Evolutionary conservation across 352 stramenopile species (phyloP), one percentile per base, ranked within the genome.

Genomic region (Globisporangium nodosum): DNA sequence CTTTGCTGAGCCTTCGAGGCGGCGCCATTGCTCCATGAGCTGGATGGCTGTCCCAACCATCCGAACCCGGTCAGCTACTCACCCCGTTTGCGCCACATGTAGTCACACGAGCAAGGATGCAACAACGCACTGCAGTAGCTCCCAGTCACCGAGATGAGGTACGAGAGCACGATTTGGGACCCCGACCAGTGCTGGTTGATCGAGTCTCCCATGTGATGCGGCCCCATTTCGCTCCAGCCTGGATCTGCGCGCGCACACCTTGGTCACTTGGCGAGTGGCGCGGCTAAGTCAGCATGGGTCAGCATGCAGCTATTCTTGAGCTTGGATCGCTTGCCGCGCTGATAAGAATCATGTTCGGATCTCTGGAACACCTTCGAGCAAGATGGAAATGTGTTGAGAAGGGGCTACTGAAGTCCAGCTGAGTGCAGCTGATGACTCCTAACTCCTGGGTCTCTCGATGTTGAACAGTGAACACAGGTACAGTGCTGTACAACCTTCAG

Each of bases 21-120:
- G 30, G 12, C 78, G 73, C 78, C 78, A 86, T 56, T 88, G 77
- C 56, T 88, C 78, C 78, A 88, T 88, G 20, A 86, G 51, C 58
- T 88, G 78, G 37, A 88, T 86, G 5, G 73, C 78, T 88, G 12
- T 18, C 11, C 11, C 37, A 42, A 13, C 37, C 11, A 18, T 42
- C 2, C 2, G 37, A 24, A 18, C 1, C 9, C 3, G 12, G 12
- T 42, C 37, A 18, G 12, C 11, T 15, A 43, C 30, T 52, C 42
- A 43, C 20, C 24, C 21, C 37, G 33, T 6, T 20, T 5, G n/a
- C 9, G 24, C n/a, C 30, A 5, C 49, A 43, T 1, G 12, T 12
- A 20, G 21, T 16, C 21, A 37, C 8, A 13, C 9, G 8, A 40
- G 52, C 39, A 56, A 21, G 50, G 2, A 33, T 24, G 21, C 21